These are phyloP conservation scores for Bruguiera gymnorhiza DNA, from an alignment of 345 rosid species.

Conservation along the genomic window DNA sequence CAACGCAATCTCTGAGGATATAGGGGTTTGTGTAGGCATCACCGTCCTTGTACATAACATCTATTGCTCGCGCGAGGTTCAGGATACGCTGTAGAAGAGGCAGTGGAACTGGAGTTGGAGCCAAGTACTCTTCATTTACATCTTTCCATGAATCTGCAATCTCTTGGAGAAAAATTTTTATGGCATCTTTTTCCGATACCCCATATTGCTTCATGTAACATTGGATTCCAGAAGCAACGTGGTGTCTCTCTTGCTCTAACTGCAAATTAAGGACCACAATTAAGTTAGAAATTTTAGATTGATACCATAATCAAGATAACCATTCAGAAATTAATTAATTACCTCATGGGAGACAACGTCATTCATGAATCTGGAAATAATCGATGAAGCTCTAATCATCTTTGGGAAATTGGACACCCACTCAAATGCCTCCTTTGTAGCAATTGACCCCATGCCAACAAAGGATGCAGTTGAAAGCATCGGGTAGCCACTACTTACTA, in stretches of 20 bases:
- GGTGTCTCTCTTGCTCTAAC: conserved; percentile 8
- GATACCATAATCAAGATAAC: too few species aligned
- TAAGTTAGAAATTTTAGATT: too few species aligned
- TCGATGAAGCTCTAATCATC: conserved; percentile 3
- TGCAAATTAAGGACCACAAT: neutral
- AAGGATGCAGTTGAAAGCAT: conserved; percentile 3
- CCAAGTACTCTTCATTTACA: conserved; percentile 5
- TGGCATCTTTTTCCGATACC: neutral
- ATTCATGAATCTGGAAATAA: conserved; percentile 23
- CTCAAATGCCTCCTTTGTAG: conserved; percentile 17
- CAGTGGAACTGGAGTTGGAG: neutral
- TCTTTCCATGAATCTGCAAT: conserved; percentile 15
- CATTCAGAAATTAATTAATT: neutral
- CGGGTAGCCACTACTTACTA: neutral
- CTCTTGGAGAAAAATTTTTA: neutral
- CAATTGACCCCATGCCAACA: conserved; percentile 15
- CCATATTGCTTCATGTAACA: conserved; percentile 19
- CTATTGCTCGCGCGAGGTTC: neutral
- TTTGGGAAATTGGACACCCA: conserved; percentile 18
- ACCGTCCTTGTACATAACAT: conserved; percentile 6
- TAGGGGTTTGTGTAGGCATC: conserved; percentile 10
- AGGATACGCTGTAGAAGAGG: neutral
- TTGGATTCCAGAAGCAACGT: conserved; percentile 13
- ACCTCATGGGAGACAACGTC: conserved; percentile 24
- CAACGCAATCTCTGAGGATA: neutral